phyloP scores from a whole-genome alignment of 2,329 filamentous ascomycete species.

The Seiridium unicorne region DNA sequence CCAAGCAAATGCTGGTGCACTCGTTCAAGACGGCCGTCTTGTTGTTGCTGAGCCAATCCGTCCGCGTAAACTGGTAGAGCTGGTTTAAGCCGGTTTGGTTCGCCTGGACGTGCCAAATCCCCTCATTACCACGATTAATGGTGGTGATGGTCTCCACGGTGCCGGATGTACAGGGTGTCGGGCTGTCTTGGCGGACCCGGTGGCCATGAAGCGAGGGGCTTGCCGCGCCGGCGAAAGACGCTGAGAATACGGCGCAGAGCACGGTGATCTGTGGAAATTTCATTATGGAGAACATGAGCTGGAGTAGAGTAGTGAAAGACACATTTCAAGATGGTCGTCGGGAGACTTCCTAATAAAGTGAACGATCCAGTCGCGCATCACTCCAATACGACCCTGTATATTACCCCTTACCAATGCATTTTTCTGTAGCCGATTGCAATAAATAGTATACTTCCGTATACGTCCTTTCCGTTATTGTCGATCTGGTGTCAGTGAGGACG shows the following conservation, averaged over 20 bases:
- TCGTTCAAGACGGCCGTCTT: not conserved
- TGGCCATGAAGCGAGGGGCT: not conserved
- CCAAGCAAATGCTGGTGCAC: conserved; percentile 1
- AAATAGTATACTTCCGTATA: not conserved
- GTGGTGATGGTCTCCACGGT: conserved; percentile 2
- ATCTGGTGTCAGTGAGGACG: too few relatives aligned
- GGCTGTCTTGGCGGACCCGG: conserved; percentile 1
- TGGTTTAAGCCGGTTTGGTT: conserved; percentile 5
- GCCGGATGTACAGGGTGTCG: not conserved
- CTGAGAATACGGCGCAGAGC: not conserved
- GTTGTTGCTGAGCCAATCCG: conserved; percentile 4
- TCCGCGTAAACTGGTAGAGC: conserved; percentile 1
- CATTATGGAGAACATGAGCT: not conserved
- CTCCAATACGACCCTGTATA: not conserved
- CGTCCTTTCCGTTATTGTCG: too few relatives aligned
- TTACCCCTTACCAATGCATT: not conserved
- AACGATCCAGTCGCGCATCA: too few relatives aligned
- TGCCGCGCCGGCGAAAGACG: not conserved
- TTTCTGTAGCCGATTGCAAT: not conserved
- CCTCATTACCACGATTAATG: conserved; percentile 5
- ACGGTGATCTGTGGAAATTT: not conserved
- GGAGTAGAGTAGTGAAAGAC: not conserved
- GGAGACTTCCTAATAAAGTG: too few relatives aligned
- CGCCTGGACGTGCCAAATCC: conserved; percentile 5
- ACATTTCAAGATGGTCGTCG: too few relatives aligned